Conservation (phyloP, 1,139 yeast species). For the Sugiyamaella grinbergsii region DNA sequence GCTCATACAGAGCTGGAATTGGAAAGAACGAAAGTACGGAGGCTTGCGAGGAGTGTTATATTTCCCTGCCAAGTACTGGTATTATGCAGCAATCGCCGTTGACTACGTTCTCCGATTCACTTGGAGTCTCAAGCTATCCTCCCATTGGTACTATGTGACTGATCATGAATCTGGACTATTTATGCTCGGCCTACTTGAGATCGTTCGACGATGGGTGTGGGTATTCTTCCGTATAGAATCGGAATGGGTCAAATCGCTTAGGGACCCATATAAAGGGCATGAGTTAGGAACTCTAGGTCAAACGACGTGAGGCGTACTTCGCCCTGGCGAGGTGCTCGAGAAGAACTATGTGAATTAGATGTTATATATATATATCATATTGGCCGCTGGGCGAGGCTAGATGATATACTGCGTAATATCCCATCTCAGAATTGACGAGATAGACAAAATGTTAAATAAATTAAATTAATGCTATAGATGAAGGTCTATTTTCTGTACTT, state of each 20-base stretch:
- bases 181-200: constrained; percentile 67
- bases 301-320: no score
- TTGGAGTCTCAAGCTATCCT: constrained; percentile 63
- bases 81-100: constrained; percentile 55
- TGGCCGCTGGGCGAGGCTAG: no score
- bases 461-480: constrained; percentile 4
- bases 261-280: constrained; percentile 20
- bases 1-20: constrained; percentile 34
- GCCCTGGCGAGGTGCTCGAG: no score
- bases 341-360: no score
- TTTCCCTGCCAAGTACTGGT: constrained; percentile 44
- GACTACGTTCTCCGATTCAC: constrained; percentile 71
- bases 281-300: constrained; percentile 12
- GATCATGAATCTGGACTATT: constrained; percentile 64
- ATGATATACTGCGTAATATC: no score
- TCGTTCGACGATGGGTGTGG: constrained; percentile 87
- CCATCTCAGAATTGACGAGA: no score
- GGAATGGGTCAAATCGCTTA: constrained; percentile 50
- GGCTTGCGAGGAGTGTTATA: constrained; percentile 40
- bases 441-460: constrained; percentile 3
- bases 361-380: no score
- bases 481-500: constrained; percentile 9
- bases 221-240: constrained; percentile 79
- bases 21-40: constrained; percentile 26
- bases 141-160: constrained; percentile 38